phyloP scores from a whole-genome alignment of 148 eudicot genomes.

The Talinum fruticosum region DNA sequence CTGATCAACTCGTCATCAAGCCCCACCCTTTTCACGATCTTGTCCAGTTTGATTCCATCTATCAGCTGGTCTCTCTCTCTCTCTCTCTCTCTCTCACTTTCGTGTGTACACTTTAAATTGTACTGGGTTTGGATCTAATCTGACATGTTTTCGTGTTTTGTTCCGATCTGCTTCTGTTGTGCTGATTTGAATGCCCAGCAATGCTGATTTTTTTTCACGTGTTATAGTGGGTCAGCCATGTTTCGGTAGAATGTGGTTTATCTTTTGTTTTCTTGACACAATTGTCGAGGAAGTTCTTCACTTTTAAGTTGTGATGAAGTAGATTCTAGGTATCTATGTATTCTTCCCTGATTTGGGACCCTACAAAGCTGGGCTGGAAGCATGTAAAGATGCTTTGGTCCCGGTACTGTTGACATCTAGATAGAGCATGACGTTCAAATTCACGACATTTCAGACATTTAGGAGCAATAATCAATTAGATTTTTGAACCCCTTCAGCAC shows the following conservation, averaged over 20 bases:
- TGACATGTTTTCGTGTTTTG: not conserved
- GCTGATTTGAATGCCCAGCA: not conserved
- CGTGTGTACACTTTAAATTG: not conserved
- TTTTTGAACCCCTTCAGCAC: not conserved
- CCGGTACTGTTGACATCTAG: not conserved
- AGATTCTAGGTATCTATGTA: not conserved
- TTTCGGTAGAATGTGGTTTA: not conserved
- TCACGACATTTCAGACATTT: not conserved
- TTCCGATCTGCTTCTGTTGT: not conserved
- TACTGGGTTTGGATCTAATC: not conserved
- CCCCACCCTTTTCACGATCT: constrained; percentile 89
- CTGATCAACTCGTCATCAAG: constrained; percentile 50
- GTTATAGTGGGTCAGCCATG: not conserved
- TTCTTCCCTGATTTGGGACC: not conserved
- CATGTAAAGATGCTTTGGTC: not conserved
- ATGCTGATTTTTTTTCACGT: not conserved
- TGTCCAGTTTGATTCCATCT: constrained; percentile 63
- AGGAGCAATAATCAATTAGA: not conserved
- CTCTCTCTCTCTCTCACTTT: constrained; percentile 3
- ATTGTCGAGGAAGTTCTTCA: not conserved
- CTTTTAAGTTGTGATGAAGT: not conserved
- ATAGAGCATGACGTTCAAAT: not conserved
- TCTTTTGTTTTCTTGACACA: not conserved
- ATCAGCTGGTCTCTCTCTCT: constrained; percentile 50
- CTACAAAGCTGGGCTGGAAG: no score